A percentile compares a stretch with the other conserved stretches of the same genome.
phyloP scores from a whole-genome alignment of 208 protist genomes.

The Trypanosoma rangeli region DNA sequence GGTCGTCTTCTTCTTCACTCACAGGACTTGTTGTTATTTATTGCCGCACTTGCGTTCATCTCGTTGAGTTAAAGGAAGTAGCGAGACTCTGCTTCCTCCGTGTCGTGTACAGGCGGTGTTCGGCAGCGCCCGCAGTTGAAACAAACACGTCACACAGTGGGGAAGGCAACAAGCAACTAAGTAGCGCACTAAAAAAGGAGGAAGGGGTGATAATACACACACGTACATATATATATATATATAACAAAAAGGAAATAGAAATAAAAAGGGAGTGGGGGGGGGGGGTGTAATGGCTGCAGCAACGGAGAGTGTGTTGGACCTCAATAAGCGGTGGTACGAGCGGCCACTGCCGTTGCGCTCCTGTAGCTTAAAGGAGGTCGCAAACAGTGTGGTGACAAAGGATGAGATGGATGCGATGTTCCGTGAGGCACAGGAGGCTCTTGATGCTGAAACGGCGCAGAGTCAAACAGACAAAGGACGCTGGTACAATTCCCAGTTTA shows the following conservation, averaged over 20 bases:
- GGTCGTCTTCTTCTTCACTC: not conserved
- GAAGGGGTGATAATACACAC: no score
- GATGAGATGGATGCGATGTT: slow-evolving; percentile 84
- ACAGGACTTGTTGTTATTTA: no score
- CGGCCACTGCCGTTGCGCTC: slow-evolving; percentile 67
- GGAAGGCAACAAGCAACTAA: no score
- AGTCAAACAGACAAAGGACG: slow-evolving; percentile 71
- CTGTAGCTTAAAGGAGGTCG: slow-evolving; percentile 89
- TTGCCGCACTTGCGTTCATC: not conserved
- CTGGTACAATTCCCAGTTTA: slow-evolving; percentile 90
- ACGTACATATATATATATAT: no score
- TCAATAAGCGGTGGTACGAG: slow-evolving; percentile 80
- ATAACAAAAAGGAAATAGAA: not conserved
- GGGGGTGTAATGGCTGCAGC: slow-evolving; percentile 1
- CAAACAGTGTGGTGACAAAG: slow-evolving; percentile 65
- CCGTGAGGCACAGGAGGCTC: slow-evolving; percentile 72
- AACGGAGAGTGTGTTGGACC: slow-evolving; percentile 45
- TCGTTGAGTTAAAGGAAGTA: not conserved
- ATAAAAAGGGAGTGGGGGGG: not conserved
- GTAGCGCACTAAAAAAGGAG: no score
- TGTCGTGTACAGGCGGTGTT: no score
- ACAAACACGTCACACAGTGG: no score
- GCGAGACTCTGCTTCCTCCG: no score
- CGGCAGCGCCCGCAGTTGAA: no score
- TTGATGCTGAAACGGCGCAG: slow-evolving; percentile 61